Evolutionary conservation across 345 rosid genomes (phyloP).

Genomic region (Moringa oleifera): DNA sequence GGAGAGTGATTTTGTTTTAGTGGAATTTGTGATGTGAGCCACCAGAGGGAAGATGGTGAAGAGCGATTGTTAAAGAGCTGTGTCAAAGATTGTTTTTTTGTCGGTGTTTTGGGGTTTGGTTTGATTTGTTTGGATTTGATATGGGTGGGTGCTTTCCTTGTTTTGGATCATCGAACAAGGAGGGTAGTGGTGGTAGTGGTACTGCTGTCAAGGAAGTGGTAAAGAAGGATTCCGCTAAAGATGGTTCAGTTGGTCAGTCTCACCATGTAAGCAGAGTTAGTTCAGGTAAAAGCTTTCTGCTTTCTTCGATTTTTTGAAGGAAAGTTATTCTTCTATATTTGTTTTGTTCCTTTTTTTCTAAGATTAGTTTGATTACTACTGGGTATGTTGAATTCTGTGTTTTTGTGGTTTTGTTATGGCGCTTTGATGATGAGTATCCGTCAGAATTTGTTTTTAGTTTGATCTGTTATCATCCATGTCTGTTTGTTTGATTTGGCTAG

Average conservation of each 20-base stretch:
- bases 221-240: slow-evolving; percentile 75
- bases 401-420: slow-evolving; percentile 21
- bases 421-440: slow-evolving; percentile 22
- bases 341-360: neutral
- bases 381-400: slow-evolving; percentile 31
- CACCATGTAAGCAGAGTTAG: slow-evolving; percentile 48
- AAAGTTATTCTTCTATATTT: neutral
- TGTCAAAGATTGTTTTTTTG: slow-evolving; percentile 23
- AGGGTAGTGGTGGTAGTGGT: slow-evolving; percentile 25
- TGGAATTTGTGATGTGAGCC: slow-evolving; percentile 13
- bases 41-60: slow-evolving; percentile 26
- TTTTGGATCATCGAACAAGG: slow-evolving; percentile 89
- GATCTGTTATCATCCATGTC: slow-evolving; percentile 35
- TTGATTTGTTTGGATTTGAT: slow-evolving; percentile 40
- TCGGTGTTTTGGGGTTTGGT: slow-evolving; percentile 34
- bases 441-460: slow-evolving; percentile 15
- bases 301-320: neutral
- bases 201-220: slow-evolving; percentile 56
- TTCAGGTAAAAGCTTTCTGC: slow-evolving; percentile 49
- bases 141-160: slow-evolving; percentile 99
- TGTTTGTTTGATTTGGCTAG: slow-evolving; percentile 9
- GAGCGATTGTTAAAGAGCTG: slow-evolving; percentile 18
- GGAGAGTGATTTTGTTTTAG: slow-evolving; percentile 7
- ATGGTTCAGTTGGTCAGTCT: slow-evolving; percentile 67
- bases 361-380: slow-evolving; percentile 13